Base-by-base conservation (phyloP, 495 filamentous ascomycete species). In the Lasiosphaeria hispida region DNA sequence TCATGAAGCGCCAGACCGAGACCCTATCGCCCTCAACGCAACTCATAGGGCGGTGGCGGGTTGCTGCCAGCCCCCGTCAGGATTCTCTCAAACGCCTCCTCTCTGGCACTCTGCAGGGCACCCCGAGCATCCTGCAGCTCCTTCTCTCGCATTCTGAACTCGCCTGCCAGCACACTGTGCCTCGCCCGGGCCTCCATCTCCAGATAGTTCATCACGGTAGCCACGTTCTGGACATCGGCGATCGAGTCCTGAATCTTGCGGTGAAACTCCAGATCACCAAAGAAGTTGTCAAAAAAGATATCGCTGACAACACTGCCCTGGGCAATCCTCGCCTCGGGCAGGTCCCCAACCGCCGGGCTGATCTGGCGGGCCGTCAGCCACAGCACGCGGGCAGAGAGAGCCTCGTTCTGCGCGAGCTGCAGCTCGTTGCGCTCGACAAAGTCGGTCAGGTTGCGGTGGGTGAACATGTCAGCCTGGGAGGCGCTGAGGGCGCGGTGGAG, bases 221-320 rank as follows among this genome's bases (percentile, higher is more conserved):
- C 23, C 39, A 72, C 73, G 13, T 58, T 56, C 45, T 69, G 15
- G n/a, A 77, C 58, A 60, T 67, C 58, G 18, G 19, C 38, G 11
- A 52, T 53, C 13, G 70, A 73, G 37, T 67, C 60, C 57, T 77
- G 73, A 63, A 82, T 77, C 61, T 73, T 66, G 4, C 77, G 71
- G 39, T 78, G 73, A 54, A 77, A 73, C 7, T 59, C 66, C 70
- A 77, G 72, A 61, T 80, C 75, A 10, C 67, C 69, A 56, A 77
- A 77, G 44, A 80, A 68, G 44, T 79, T 79, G 60, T 80, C 74
- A 53, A 79, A 80, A 23, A 79, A 60, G 1, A 80, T 60, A 55
- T 79, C 76, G 15, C 66, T 60, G 61, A 79, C 61, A 34, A 79
- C 58, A 49, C 65, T 69, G 8, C 71, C 71, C 14, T 69, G 60